A percentile compares a stretch with the other conserved stretches of the same genome.
Conservation (phyloP, 2,329 filamentous ascomycete genomes). For the Colletotrichum karsti region DNA sequence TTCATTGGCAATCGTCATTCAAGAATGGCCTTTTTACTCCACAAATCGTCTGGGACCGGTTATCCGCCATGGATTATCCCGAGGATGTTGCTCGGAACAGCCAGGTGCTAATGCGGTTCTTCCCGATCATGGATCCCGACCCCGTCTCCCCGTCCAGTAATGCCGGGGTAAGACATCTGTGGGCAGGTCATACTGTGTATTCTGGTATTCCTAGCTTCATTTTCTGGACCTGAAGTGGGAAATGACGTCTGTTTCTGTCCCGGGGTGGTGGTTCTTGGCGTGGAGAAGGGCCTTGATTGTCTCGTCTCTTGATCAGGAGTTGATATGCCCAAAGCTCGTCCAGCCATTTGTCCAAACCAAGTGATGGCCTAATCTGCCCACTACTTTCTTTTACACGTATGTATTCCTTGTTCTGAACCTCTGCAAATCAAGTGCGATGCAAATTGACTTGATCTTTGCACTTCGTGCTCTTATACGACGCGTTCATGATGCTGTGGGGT, state of each 20-base stretch:
- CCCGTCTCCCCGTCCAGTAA: constrained; percentile 25
- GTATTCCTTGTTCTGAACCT: no score
- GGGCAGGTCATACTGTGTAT: constrained; percentile 12
- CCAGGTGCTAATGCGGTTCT: constrained; percentile 29
- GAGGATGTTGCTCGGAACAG: constrained; percentile 27
- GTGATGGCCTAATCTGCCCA: no score
- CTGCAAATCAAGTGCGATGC: no score
- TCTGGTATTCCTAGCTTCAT: background rate
- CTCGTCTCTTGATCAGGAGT: background rate
- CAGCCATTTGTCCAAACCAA: background rate
- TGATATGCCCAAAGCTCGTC: background rate
- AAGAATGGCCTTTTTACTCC: constrained; percentile 9
- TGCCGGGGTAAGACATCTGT: constrained; percentile 24
- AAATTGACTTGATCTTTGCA: no score
- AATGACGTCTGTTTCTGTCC: constrained; percentile 13
- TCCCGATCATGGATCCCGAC: constrained; percentile 29
- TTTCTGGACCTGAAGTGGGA: background rate
- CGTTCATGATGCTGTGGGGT: no score
- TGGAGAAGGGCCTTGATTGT: background rate
- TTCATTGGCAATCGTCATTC: constrained; percentile 21
- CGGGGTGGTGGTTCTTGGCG: background rate
- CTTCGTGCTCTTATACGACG: no score
- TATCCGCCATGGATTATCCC: constrained; percentile 26
- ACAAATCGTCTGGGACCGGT: constrained; percentile 11
- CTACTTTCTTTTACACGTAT: no score